Percentiles rank a stretch among this genome's conserved stretches.
These are phyloP conservation scores for Solanum piurae DNA, from an alignment of 257 asterid species.

Conservation along the genomic window DNA sequence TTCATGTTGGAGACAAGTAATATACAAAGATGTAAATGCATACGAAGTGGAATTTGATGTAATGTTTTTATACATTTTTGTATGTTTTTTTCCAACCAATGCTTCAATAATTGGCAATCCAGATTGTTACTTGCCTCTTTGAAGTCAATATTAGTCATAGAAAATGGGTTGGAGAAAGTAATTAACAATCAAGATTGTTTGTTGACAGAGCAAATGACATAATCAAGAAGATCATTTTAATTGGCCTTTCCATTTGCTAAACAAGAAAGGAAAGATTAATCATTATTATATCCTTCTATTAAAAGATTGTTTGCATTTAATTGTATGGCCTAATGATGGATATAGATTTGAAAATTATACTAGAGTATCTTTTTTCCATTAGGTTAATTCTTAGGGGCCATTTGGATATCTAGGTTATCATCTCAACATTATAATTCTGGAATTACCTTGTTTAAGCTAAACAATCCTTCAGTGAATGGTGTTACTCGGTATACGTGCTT, in stretches of 20 bases:
- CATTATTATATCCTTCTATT: neutral
- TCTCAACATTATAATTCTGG: neutral
- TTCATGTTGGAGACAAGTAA: neutral
- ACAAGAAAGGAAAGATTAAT: neutral
- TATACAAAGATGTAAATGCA: neutral
- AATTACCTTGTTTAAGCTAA: neutral
- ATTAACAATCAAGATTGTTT: neutral
- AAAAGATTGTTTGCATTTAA: neutral
- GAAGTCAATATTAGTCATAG: neutral
- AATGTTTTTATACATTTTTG: neutral
- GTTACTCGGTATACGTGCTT: fast-evolving
- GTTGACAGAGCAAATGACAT: neutral
- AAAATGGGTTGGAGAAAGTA: neutral
- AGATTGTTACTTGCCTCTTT: neutral
- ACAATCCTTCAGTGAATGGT: neutral
- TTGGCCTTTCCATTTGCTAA: neutral
- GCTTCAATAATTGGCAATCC: neutral
- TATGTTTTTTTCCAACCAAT: neutral
- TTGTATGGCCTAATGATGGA: neutral
- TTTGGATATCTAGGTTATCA: neutral
- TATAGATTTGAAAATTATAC: neutral
- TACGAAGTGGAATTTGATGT: neutral
- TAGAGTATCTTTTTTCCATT: neutral
- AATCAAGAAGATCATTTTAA: neutral
- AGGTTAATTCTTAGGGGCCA: neutral